Evolutionary conservation across 805 yeast genomes (phyloP), one percentile per base, ranked within the genome.

Genomic region (Monosporozyma servazzii): DNA sequence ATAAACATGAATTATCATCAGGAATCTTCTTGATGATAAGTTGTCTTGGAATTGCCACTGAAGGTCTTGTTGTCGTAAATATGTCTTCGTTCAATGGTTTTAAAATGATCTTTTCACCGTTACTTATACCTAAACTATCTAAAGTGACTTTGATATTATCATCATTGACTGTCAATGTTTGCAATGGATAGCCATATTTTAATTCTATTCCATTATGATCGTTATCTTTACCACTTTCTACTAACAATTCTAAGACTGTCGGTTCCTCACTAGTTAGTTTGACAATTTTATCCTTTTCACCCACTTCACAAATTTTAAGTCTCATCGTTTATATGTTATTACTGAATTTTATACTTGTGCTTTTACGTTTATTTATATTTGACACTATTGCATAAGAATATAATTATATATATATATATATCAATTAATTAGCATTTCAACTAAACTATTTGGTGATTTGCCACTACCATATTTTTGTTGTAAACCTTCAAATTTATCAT

Each of bases 1-100:
- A 86, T 50, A 86, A 67, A 61, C 95, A 86, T 8, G 91, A 83
- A 62, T 86, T 86, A 64, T 86, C 91, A 61, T 86, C 89, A 0
- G 86, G 84, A 51, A 84, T 79, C 48, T 77, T 75, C 29, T 86
- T 18, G n/a, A 83, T 68, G 8, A 75, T 72, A 18, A 81, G 58
- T 30, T 18, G 18, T 44, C 27, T 30, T 20, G 21, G 21, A 4
- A 7, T 13, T 18, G 25, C 11, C 18, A 9, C 25, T 18, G 25
- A 7, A 9, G 42, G 11, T 5, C 25, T 39, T 6, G 15, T 39
- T 6, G 42, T 17, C 4, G 42, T 39, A 18, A 39, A 39, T 5
- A 39, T 18, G 18, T 18, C 25, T 18, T 27, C 30, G 17, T 42
- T 2, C 7, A 11, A n/a, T n/a, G 10, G 27, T 42, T 10, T 27